Evolutionary conservation across 345 rosid species (phyloP), one percentile per base, ranked within the genome.

Genomic region (Iberis pinnata): DNA sequence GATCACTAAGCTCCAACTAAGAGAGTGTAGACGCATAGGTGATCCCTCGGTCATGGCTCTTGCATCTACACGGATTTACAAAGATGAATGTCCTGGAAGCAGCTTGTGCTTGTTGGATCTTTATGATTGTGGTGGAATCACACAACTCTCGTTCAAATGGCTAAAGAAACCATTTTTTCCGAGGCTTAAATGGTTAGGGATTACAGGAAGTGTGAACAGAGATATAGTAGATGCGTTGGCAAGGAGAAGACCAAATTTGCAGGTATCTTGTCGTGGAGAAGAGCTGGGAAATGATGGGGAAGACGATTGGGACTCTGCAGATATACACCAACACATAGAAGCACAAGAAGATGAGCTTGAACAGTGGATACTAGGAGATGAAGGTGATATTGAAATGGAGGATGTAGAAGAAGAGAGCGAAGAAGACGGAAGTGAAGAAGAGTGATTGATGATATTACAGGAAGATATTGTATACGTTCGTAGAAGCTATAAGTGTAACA

Each of bases 91-190:
- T 52, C 88, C 86, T 5, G 96, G 95, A 19, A 82, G 85, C 54
- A 75, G 76, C 61, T 60, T 90, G 64, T 70, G 42, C 48, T 70
- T 72, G 63, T 79, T 73, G 92, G 89, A 73, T 62, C 63, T 68
- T 78, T 87, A 36, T 46, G 79, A 75, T 78, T 84, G 68, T 10
- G 96, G 94, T 18, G 76, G 95, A 42, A 79, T 89, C n/a, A 86
- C 94, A 0, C 86, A 61, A 6, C 83, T 86, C 27, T 73, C 90
- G 5, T 86, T 76, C 65, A 68, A 77, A 54, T 90, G 98, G 98
- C 70, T 90, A 22, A 84, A 74, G 75, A 82, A 80, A 60, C 96
- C 96, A 1, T 87, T 82, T 47, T 90, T 90, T 61, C 98, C 96
- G 0, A 78, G 78, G 73, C 72, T 90, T 65, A 82, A 87, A 69